Percentiles rank a stretch among this genome's conserved stretches.
phyloP scores from a whole-genome alignment of 257 asterid genomes.

The Prunella vulgaris region DNA sequence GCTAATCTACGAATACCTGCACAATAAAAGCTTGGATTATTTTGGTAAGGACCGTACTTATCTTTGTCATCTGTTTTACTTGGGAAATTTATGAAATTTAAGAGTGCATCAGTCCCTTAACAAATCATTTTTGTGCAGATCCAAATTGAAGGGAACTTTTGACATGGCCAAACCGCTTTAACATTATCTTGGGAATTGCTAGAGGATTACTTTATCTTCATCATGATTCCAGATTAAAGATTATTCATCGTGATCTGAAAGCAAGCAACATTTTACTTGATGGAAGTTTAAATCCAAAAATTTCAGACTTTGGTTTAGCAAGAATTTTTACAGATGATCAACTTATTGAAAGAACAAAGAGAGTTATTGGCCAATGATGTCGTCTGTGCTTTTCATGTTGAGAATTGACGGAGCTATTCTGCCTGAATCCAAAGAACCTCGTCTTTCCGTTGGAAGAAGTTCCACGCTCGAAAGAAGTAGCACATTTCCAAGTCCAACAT shows the following conservation, averaged over 20 bases:
- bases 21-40: no score
- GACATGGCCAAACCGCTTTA: constrained; percentile 31
- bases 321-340: constrained; percentile 29
- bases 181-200: constrained; percentile 32
- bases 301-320: constrained; percentile 43
- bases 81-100: no score
- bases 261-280: constrained; percentile 39
- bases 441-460: constrained; percentile 27
- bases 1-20: no score
- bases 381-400: constrained; percentile 37
- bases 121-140: constrained; percentile 21
- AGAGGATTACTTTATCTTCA: constrained; percentile 39
- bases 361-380: constrained; percentile 39
- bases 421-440: constrained; percentile 42
- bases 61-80: no score
- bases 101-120: no score
- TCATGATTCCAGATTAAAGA: constrained; percentile 37
- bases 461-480: neutral
- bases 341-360: constrained; percentile 18
- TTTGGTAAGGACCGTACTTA: no score
- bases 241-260: constrained; percentile 40
- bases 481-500: neutral
- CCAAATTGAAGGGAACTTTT: constrained; percentile 1
- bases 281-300: constrained; percentile 30
- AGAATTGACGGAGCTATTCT: constrained; percentile 27